These are phyloP conservation scores for Oryza officinalis DNA, from an alignment of 176 grass and related monocot genomes.

Conservation along the genomic window DNA sequence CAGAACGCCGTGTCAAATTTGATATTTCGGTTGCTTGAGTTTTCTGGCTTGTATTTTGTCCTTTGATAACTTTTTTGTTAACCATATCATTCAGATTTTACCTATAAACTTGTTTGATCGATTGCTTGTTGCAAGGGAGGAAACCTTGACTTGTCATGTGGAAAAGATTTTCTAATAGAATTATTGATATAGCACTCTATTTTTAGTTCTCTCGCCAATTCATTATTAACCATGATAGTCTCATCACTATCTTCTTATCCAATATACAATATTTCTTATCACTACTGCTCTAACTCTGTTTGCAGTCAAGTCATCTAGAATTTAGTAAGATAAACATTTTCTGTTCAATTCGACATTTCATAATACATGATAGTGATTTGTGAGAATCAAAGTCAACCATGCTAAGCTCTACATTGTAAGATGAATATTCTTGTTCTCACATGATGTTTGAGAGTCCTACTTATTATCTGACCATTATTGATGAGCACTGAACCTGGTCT, in stretches of 20 bases:
- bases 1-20: neutral
- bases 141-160: neutral
- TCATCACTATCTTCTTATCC: neutral
- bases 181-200: neutral
- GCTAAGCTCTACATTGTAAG: neutral
- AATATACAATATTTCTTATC: neutral
- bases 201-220: neutral
- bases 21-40: neutral
- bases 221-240: neutral
- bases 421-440: neutral
- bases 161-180: neutral
- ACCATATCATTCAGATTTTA: neutral
- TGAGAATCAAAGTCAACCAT: neutral
- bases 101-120: neutral
- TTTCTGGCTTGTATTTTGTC: neutral
- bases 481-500: neutral
- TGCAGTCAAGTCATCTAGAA: neutral
- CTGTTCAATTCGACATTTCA: neutral
- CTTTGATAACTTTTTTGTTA: neutral
- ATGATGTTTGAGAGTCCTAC: neutral
- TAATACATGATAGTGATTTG: neutral
- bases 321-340: neutral
- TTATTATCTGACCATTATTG: neutral
- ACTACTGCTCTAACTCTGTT: neutral
- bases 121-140: neutral